Base-by-base conservation (phyloP, 345 rosid species). In the Luvunga scandens region DNA sequence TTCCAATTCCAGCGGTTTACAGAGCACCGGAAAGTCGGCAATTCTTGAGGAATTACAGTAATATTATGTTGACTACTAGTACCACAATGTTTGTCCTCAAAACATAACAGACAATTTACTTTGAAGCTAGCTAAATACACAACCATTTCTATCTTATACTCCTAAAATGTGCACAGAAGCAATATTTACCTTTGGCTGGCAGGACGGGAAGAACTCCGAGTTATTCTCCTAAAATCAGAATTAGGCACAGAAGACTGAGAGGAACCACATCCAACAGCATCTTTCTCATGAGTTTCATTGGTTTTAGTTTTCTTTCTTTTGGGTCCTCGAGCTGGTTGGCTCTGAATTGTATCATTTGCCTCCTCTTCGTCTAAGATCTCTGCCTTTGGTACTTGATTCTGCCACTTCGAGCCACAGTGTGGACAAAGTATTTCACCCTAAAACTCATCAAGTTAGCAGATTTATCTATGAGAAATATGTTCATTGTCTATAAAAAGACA, bases 381-480 rank as follows among this genome's bases (percentile, higher is more conserved):
- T 21, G 45, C 70, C 81, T 87, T 81, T 21, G 92, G 80, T n/a
- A 72, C 18, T 48, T 63, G 65, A 72, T 73, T 83, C 38, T 65
- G 85, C 96, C 99, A 92, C 61, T 77, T 83, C 77, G 73, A 84
- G 33, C 89, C 88, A 75, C 98, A 95, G 55, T 89, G 80, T 42
- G 96, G 89, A 77, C 99, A 95, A 55, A 79, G 84, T 77, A 73
- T 78, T 64, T 74, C 80, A 59, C 84, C 88, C 98, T 95, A 86
- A 71, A 85, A 85, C 13, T 61, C 30, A 24, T 76, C 65, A 24
- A 30, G 25, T 79, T 78, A 80, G 56, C 45, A 22, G 3, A 45
- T 25, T 16, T 42, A 18, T 34, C 33, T 7, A 34, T 24, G 66
- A 48, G 36, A 31, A 25, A 73, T 7, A 0, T 6, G 9, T 4